A percentile compares a stretch with the other conserved stretches of the same genome.
Conservation (phyloP, 2,329 filamentous ascomycete species). For the Nemania sp. region DNA sequence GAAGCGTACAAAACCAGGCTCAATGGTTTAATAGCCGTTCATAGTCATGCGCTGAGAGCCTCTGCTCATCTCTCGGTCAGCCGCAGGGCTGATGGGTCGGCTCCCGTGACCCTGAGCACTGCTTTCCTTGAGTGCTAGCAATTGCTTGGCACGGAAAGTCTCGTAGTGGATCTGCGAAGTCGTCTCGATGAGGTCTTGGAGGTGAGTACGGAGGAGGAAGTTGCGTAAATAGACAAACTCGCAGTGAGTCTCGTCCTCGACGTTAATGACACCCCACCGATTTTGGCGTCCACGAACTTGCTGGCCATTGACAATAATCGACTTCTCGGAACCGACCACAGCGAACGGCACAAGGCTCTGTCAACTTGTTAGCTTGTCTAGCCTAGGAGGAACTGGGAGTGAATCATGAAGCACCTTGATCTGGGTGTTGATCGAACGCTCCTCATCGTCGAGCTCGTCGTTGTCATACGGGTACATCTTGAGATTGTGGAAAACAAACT, state of each 20-base stretch:
- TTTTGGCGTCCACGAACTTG: constrained; percentile 98
- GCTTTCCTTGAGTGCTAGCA: constrained; percentile 97
- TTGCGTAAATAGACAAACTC: constrained; percentile 98
- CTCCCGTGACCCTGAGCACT: constrained; percentile 82
- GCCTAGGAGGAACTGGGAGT: not conserved
- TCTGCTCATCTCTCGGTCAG: constrained; percentile 94
- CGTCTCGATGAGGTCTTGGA: constrained; percentile 98
- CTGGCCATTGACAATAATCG: constrained; percentile 95
- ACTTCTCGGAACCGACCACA: constrained; percentile 97
- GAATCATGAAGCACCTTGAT: constrained; percentile 74
- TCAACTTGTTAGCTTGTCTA: constrained; percentile 41
- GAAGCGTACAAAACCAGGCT: constrained; percentile 31
- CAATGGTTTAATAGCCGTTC: constrained; percentile 86
- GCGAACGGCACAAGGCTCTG: constrained; percentile 95
- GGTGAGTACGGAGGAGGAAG: constrained; percentile 96
- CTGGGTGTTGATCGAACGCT: constrained; percentile 87
- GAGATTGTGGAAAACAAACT: constrained; percentile 99
- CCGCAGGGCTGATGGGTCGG: constrained; percentile 92
- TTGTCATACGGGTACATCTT: constrained; percentile 99
- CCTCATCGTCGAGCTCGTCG: constrained; percentile 97
- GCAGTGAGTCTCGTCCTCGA: constrained; percentile 99
- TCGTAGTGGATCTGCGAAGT: constrained; percentile 99
- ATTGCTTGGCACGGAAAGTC: constrained; percentile 99
- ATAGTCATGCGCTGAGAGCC: constrained; percentile 97
- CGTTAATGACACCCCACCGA: constrained; percentile 99